Evolutionary conservation across 768 basidiomycete genomes (phyloP).

Genomic region (Russula lepida): DNA sequence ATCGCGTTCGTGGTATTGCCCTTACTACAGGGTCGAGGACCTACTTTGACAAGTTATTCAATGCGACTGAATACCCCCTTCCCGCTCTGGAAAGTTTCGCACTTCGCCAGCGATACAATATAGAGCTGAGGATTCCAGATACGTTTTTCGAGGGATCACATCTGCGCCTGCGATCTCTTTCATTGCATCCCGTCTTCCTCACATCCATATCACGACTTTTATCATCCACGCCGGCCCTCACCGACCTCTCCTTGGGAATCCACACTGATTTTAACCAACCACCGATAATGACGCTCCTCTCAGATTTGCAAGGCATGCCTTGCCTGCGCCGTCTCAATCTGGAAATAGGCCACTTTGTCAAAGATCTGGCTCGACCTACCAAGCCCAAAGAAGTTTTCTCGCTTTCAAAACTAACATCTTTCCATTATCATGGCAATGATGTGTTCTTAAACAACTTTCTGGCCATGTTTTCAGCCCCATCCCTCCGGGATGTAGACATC

Average conservation of each 20-base stretch:
- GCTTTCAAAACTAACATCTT: background rate
- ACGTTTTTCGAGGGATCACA: background rate
- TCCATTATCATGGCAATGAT: background rate
- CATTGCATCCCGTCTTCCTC: background rate
- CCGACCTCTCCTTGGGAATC: background rate
- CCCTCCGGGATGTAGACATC: background rate
- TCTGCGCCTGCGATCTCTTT: background rate
- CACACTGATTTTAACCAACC: background rate
- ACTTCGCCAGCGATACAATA: background rate
- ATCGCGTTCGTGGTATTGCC: background rate
- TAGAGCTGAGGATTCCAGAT: rapidly evolving
- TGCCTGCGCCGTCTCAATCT: background rate
- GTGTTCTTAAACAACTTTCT: background rate
- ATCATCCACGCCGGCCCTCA: background rate
- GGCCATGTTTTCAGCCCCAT: background rate
- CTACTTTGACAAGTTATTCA: background rate
- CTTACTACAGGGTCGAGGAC: background rate
- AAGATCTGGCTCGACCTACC: too few relatives aligned
- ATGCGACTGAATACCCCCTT: background rate
- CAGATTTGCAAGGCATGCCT: background rate
- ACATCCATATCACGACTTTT: background rate
- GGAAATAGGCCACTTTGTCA: too few relatives aligned
- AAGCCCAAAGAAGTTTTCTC: background rate
- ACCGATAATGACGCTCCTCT: background rate
- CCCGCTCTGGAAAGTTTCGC: background rate